Evolutionary conservation across 768 basidiomycete species (phyloP), one percentile per base, ranked within the genome.

Genomic region (Pleurotus sapidus): DNA sequence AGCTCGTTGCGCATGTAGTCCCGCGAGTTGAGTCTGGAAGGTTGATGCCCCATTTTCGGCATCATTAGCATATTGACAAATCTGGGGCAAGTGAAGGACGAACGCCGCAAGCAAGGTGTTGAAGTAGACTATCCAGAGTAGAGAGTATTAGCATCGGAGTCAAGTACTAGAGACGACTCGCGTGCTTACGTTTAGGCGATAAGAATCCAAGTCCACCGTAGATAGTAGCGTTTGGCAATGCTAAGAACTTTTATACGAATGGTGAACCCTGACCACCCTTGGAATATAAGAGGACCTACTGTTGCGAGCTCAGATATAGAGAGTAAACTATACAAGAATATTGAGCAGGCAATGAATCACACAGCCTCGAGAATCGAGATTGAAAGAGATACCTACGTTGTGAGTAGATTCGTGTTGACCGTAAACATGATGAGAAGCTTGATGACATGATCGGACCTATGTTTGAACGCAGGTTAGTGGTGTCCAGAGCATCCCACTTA

Each of bases 201-300:
- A 57, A 40, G 38, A 57, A 57, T 9, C 47, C 56, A 15, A 57
- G 23, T 27, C 46, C 56, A 3, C 47, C 56, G 12, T 57, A 57
- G 11, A 57, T 38, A 17, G 56, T 57, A 15, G 56, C 56, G 15
- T 23, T 25, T n/a, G 56, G 56, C 20, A 57, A 25, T 25, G 37
- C 47, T 37, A 57, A 49, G 48, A 57, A 57, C 56, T 55, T 45
- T 30, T 17, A n/a, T n/a, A 50, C 18, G 15, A 12, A 49, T 20
- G 5, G 11, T 9, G 4, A n/a, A 46, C 4, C 8, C 6, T 23
- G 14, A 1, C 40, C 27, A 6, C 23, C 7, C 7, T 25, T 15
- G 8, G 15, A 50, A 30, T 50, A 30, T 12, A 15, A 14, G 23
- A 48, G 15, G n/a, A 24, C 23, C 8, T 23, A 50, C 49, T 15